phyloP scores from a whole-genome alignment of 805 yeast genomes.

The Isabelozyma gotoi region DNA sequence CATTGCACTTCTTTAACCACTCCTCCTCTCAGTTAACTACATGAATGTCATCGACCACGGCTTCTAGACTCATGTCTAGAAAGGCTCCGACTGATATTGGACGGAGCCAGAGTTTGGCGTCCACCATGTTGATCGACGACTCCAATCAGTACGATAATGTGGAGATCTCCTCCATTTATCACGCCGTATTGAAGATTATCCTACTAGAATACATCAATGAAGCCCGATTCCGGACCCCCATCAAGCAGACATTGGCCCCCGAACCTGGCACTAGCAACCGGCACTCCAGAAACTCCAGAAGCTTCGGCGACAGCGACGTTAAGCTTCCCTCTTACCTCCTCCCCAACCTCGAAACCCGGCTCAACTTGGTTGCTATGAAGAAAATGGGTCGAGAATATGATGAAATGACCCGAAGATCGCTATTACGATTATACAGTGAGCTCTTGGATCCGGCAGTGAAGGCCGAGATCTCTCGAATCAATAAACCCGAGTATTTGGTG shows the following conservation, averaged over 20 bases:
- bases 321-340: constrained; percentile 39
- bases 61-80: constrained; percentile 5
- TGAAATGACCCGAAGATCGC: constrained; percentile 54
- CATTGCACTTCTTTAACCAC: neutral
- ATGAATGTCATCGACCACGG: constrained; percentile 6
- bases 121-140: constrained; percentile 16
- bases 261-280: constrained; percentile 3
- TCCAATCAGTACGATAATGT: constrained; percentile 18
- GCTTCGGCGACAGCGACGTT: constrained; percentile 26
- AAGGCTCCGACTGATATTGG: neutral
- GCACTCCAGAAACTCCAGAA: constrained; percentile 20
- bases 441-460: constrained; percentile 48
- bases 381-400: constrained; percentile 33
- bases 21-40: neutral
- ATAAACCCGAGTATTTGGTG: constrained; percentile 46
- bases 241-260: constrained; percentile 8
- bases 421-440: constrained; percentile 64
- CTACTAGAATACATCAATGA: constrained; percentile 62
- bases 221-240: constrained; percentile 53
- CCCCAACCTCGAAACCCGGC: constrained; percentile 36
- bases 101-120: constrained; percentile 24
- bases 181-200: constrained; percentile 52
- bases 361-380: constrained; percentile 49
- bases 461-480: constrained; percentile 26
- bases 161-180: constrained; percentile 40